Percentiles rank a stretch among this genome's conserved stretches.
Evolutionary conservation across 208 protist species (phyloP).

Genomic region (Tetramitus jugosus): DNA sequence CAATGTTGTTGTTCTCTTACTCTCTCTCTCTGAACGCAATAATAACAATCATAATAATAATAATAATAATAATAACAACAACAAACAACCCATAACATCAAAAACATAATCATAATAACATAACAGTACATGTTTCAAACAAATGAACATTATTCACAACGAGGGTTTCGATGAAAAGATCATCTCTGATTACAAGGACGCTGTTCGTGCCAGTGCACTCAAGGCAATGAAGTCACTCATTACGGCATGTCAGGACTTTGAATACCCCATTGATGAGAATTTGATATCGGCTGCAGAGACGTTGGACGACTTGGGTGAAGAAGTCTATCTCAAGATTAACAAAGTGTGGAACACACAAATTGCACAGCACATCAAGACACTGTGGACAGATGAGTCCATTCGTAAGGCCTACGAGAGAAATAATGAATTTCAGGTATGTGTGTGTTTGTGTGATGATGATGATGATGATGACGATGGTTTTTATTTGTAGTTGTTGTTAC

Average conservation of each 20-base stretch:
- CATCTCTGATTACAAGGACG: background rate
- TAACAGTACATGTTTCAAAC: constrained; percentile 51
- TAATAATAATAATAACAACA: too few relatives aligned
- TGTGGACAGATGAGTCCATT: background rate
- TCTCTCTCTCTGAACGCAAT: too few relatives aligned
- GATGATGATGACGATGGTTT: background rate
- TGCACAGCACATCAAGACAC: background rate
- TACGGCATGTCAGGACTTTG: background rate
- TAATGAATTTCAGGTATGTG: constrained; percentile 12
- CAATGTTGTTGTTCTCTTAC: too few relatives aligned
- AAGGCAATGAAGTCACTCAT: background rate
- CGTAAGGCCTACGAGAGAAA: background rate
- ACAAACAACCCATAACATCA: too few relatives aligned
- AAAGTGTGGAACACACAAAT: background rate
- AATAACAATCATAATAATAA: too few relatives aligned
- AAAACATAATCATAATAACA: too few relatives aligned
- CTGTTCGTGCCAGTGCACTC: background rate
- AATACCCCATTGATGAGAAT: background rate
- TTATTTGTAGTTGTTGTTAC: too few relatives aligned
- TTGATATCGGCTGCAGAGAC: background rate
- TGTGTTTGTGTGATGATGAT: too few relatives aligned
- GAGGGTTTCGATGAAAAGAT: constrained; percentile 16
- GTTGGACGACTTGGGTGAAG: background rate
- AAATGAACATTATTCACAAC: constrained; percentile 55
- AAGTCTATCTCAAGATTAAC: background rate